Percentiles rank a stretch among this genome's conserved stretches.
These are phyloP conservation scores for Sugiyamaella mastotermitis DNA, from an alignment of 805 yeast species.

Conservation along the genomic window DNA sequence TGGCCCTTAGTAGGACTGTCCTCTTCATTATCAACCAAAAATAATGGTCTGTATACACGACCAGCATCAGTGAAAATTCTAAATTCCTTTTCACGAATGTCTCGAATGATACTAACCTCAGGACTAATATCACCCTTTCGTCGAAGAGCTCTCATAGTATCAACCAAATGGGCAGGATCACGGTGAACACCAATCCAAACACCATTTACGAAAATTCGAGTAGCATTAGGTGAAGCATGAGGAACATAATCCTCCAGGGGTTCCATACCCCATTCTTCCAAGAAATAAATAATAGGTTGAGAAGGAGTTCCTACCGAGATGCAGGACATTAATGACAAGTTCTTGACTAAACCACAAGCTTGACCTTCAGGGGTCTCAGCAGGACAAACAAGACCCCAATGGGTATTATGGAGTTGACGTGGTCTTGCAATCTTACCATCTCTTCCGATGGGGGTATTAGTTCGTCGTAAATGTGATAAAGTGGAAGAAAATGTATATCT, in stretches of 20 bases:
- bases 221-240: constrained; percentile 81
- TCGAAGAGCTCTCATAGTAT: constrained; percentile 84
- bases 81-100: constrained; percentile 93
- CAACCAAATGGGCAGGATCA: constrained; percentile 88
- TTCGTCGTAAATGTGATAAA: constrained; percentile 95
- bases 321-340: constrained; percentile 92
- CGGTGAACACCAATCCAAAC: constrained; percentile 99
- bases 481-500: constrained; percentile 99
- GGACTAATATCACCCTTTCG: constrained; percentile 94
- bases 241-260: constrained; percentile 95
- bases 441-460: constrained; percentile 98
- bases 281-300: constrained; percentile 83
- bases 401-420: constrained; percentile 97
- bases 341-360: constrained; percentile 98
- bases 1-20: constrained; percentile 56
- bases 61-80: constrained; percentile 98
- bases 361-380: constrained; percentile 99
- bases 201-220: constrained; percentile 95
- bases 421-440: constrained; percentile 99
- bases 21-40: constrained; percentile 76
- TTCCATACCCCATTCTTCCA: constrained; percentile 99
- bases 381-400: constrained; percentile 99
- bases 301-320: constrained; percentile 98
- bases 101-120: constrained; percentile 94
- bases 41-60: constrained; percentile 93